phyloP scores from a whole-genome alignment of 306 rosid species.

The Vigna hirtella region DNA sequence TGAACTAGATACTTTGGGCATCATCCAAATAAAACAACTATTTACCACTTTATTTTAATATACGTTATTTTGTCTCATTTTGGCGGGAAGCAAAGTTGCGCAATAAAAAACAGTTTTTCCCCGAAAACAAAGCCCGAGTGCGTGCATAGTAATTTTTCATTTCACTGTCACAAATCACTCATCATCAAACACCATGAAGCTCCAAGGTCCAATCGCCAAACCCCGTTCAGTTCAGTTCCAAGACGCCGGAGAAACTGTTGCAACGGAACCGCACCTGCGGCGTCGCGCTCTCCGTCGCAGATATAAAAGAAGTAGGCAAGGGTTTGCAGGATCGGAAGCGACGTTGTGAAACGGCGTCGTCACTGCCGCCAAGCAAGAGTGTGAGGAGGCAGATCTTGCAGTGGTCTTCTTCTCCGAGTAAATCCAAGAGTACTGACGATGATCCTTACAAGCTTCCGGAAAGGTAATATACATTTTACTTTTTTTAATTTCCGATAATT shows the following conservation, averaged over 20 bases:
- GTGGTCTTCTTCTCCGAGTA: constrained; percentile 19
- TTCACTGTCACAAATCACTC: background rate
- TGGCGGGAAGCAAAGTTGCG: constrained; percentile 69
- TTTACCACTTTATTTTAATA: no score
- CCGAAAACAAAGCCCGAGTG: constrained; percentile 21
- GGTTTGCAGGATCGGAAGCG: constrained; percentile 28
- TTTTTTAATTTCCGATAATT: background rate
- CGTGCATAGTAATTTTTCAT: background rate
- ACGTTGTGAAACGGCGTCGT: constrained; percentile 30
- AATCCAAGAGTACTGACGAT: constrained; percentile 18
- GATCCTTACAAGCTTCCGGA: constrained; percentile 52
- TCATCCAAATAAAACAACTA: no score
- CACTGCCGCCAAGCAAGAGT: constrained; percentile 19
- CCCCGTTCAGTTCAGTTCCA: constrained; percentile 40
- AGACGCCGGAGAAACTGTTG: constrained; percentile 67
- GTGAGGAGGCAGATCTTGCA: constrained; percentile 52
- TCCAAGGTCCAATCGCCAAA: background rate
- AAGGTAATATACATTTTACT: constrained; percentile 44
- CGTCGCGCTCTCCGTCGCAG: constrained; percentile 35
- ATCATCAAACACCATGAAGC: constrained; percentile 46
- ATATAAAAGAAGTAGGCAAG: no score
- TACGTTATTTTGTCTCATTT: constrained; percentile 32
- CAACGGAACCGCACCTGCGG: constrained; percentile 55
- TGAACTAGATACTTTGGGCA: no score
- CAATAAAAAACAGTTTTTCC: constrained; percentile 42